Evolutionary conservation across 306 rosid species (phyloP).

Genomic region (Senna siamea): DNA sequence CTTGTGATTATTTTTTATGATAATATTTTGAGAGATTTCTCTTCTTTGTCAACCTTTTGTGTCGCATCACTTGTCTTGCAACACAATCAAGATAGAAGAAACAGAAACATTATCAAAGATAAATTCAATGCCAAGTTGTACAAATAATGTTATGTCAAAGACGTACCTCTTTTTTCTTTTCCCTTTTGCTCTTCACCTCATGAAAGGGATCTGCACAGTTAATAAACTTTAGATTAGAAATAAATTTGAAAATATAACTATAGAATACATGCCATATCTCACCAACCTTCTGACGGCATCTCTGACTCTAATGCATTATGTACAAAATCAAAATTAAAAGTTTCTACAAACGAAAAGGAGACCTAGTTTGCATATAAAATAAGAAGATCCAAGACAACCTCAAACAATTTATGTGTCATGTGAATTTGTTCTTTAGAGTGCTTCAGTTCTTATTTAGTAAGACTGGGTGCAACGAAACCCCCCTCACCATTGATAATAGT

Average conservation of each 20-base stretch:
- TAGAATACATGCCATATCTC: background rate
- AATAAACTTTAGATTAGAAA: conserved; percentile 34
- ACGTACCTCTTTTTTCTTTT: conserved; percentile 95
- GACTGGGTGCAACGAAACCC: background rate
- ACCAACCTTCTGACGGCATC: background rate
- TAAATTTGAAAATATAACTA: background rate
- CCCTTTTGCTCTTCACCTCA: conserved; percentile 99
- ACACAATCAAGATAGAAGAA: background rate
- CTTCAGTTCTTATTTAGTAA: background rate
- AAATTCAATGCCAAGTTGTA: background rate
- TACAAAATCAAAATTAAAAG: background rate
- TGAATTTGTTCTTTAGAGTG: background rate
- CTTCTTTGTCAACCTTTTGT: too few relatives aligned
- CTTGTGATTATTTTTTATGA: too few relatives aligned
- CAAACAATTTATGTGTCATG: background rate
- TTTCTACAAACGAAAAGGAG: background rate
- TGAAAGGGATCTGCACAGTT: conserved; percentile 90
- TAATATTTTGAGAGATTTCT: too few relatives aligned
- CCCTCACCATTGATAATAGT: background rate
- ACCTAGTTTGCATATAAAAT: background rate
- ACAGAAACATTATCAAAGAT: background rate
- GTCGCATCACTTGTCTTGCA: background rate
- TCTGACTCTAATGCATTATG: background rate
- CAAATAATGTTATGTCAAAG: conserved; percentile 1
- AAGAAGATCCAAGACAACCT: background rate